Base-by-base conservation (phyloP, 164 flowering plant species). In the Euptelea pleiosperma region DNA sequence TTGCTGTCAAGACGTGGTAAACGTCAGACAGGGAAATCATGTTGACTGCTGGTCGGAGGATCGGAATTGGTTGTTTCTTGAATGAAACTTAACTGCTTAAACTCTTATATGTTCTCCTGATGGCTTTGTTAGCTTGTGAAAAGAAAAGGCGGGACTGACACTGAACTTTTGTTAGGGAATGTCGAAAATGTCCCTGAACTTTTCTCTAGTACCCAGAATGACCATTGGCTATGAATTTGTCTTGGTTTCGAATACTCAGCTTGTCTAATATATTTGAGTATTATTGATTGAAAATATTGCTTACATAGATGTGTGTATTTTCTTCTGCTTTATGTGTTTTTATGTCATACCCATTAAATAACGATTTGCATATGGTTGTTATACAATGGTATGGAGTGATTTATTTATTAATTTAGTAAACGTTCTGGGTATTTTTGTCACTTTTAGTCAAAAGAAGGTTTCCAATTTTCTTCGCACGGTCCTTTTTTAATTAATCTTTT, bases 1-100 rank as follows among this genome's bases (percentile, higher is more conserved):
- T 77, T 21, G 93, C 87, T 37, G 64, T 73, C 61, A 86, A 72
- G 45, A 84, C 81, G 58, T 82, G 82, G 69, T 76, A 81, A 55
- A 79, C 69, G 65, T 81, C 85, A 34, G 35, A 22, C 43, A 57
- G 41, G 25, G 82, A 66, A 70, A 91, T 77, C 93, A 87, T 90
- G 61, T 57, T 59, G 16, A 29, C 45, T 41, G n/a, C 34, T 15
- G 49, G 39, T 21, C n/a, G 43, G 25, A 26, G 36, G 55, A 22
- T 30, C 10, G 22, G 30, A 29, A 37, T 34, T n/a, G 8, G 1
- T 55, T n/a, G n/a, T 29, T 42, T 46, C 30, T 26, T 45, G 15
- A 31, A 30, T 57, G 46, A 45, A n/a, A 47, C 30, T 46, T 47
- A 33, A 57, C 46, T 43, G 30, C 34, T 35, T 45, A 22, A 62